Evolutionary conservation across 164 flowering plant species (phyloP), one percentile per base, ranked within the genome.

Genomic region (Dillenia suffruticosa): DNA sequence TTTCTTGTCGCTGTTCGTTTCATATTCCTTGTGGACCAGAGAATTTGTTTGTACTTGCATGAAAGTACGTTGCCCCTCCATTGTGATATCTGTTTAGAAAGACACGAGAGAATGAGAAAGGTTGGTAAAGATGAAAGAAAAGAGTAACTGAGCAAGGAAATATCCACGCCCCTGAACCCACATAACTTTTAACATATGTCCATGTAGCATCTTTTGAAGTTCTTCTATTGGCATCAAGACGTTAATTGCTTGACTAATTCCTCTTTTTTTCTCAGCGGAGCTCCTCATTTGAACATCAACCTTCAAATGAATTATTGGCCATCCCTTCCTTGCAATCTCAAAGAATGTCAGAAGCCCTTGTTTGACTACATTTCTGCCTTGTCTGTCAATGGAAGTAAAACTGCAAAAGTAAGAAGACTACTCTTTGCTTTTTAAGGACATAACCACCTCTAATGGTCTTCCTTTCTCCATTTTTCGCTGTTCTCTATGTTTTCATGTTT

Each of bases 291-390:
- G 79, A 94, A 94, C 68, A 90, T 94, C 70, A 94, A 94, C 77
- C 98, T 94, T 65, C 91, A 94, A 66, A 94, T 94, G 98, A 94
- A 94, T 76, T 94, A 94, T 63, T 94, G 98, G 98, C 97, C 90
- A 63, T 80, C 96, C 62, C 93, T 94, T 68, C 69, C 97, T 57
- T 83, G 96, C 79, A 87, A 94, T 71, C 96, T 94, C 56, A 64
- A 61, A 2, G 98, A 94, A 63, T 90, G 93, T 75, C 97, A 94
- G 65, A 91, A 90, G 72, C 97, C 98, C 51, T 83, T 94, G 80
- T 84, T 89, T 72, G 97, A 94, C 57, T 94, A 77, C 70, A 79
- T 77, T 51, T 72, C 86, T 19, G 77, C 84, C 51, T 74, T 94
- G 15, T 80, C 96, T 62, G 56, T 81, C 63, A 94, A 83, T 75